phyloP scores from a whole-genome alignment of 768 basidiomycete genomes.

The Cystobasidium onofrii region DNA sequence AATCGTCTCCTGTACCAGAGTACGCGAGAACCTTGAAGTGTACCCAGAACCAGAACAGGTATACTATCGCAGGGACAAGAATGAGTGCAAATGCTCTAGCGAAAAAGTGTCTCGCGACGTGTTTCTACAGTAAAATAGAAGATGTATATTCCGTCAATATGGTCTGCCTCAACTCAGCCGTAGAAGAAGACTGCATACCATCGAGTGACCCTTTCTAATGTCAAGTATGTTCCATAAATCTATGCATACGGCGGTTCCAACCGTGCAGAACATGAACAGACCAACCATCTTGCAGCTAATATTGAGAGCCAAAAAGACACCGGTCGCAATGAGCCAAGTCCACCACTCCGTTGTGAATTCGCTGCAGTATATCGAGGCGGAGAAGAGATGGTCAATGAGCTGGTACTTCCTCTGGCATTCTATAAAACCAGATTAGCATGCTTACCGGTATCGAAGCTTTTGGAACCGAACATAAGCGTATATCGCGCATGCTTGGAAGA shows the following conservation, averaged over 20 bases:
- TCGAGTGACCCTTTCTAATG: conserved; percentile 64
- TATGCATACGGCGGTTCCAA: conserved; percentile 82
- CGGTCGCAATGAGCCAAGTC: conserved; percentile 83
- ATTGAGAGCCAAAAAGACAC: conserved; percentile 86
- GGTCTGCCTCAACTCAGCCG: too few relatives aligned
- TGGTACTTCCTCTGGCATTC: too few relatives aligned
- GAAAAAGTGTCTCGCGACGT: conserved; percentile 78
- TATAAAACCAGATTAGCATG: neutral
- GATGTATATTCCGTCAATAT: too few relatives aligned
- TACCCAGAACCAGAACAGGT: conserved; percentile 90
- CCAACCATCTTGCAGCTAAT: conserved; percentile 99
- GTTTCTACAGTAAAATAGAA: too few relatives aligned
- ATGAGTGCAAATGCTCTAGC: conserved; percentile 81
- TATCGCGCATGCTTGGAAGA: conserved; percentile 91
- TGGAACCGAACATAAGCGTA: conserved; percentile 89
- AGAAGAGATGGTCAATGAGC: neutral
- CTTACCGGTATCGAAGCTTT: conserved; percentile 78
- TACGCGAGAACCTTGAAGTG: conserved; percentile 80
- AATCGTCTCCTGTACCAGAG: conserved; percentile 85
- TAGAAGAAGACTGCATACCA: conserved; percentile 46
- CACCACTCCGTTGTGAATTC: conserved; percentile 88
- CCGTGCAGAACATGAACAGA: conserved; percentile 73
- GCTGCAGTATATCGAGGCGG: too few relatives aligned
- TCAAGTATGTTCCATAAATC: conserved; percentile 95
- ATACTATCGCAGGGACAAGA: conserved; percentile 75